Percentiles rank a stretch among this genome's conserved stretches.
Evolutionary conservation across 2,329 filamentous ascomycete genomes (phyloP).

Genomic region (Talaromyces sp.): DNA sequence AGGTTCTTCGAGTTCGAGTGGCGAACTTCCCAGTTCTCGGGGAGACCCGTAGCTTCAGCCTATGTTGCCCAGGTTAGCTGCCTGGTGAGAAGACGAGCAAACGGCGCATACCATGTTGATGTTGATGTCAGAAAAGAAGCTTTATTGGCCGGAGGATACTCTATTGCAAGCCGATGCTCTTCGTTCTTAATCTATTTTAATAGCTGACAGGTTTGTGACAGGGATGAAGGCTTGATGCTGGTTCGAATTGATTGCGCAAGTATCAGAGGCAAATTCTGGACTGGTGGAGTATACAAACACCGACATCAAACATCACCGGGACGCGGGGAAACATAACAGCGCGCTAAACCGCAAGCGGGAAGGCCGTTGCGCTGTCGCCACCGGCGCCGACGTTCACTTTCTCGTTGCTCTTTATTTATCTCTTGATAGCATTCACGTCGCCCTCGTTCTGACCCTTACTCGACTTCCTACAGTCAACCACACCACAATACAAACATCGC

Average conservation of each 20-base stretch:
- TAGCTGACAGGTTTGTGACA: neutral
- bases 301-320: neutral
- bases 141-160: neutral
- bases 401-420: too few species aligned
- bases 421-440: too few species aligned
- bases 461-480: neutral
- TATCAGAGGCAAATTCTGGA: neutral
- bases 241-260: neutral
- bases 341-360: neutral
- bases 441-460: neutral
- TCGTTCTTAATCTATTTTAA: neutral
- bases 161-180: neutral
- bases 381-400: neutral
- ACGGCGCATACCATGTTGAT: conserved; percentile 10
- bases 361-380: neutral
- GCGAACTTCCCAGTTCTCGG: conserved; percentile 87
- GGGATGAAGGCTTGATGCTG: neutral
- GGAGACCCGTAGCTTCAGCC: conserved; percentile 70
- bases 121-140: neutral
- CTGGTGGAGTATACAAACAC: neutral
- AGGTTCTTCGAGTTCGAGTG: conserved; percentile 98
- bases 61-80: conserved; percentile 26
- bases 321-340: neutral
- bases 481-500: neutral
- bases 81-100: neutral